These are phyloP conservation scores for Abelmoschus esculentus DNA, from an alignment of 345 rosid genomes.

Conservation along the genomic window DNA sequence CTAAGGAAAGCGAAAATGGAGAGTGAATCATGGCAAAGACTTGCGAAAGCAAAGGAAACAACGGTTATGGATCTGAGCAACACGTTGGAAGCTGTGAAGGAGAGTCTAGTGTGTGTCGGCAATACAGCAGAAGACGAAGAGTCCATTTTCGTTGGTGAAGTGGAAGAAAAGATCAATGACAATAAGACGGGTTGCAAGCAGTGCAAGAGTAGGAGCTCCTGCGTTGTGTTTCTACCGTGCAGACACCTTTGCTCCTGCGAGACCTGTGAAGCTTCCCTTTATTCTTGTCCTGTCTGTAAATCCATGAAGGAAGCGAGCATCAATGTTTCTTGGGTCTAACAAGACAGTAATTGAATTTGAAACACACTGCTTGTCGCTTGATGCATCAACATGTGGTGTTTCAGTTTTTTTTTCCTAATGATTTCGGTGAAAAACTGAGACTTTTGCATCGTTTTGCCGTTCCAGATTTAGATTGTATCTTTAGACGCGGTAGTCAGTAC, in stretches of 20 bases:
- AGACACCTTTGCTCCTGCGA: slow-evolving; percentile 59
- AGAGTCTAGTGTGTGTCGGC: background rate
- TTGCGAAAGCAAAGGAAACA: slow-evolving; percentile 30
- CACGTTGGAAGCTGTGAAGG: slow-evolving; percentile 22
- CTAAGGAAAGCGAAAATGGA: slow-evolving; percentile 29
- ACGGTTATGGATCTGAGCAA: slow-evolving; percentile 27
- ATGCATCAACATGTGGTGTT: background rate
- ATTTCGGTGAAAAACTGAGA: background rate
- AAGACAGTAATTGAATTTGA: background rate
- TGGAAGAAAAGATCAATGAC: background rate
- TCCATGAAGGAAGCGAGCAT: slow-evolving; percentile 45
- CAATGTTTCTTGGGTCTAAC: slow-evolving; percentile 31
- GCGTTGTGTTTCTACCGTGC: slow-evolving; percentile 52
- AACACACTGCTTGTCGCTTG: background rate
- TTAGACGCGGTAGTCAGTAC: background rate
- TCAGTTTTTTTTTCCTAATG: background rate
- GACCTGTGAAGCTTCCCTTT: slow-evolving; percentile 38
- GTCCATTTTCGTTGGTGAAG: slow-evolving; percentile 9
- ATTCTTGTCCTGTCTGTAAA: slow-evolving; percentile 46
- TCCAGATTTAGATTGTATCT: background rate
- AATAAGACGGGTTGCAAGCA: slow-evolving; percentile 18
- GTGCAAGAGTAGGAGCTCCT: slow-evolving; percentile 27
- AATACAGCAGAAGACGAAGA: slow-evolving; percentile 24
- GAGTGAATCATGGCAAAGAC: slow-evolving; percentile 25
- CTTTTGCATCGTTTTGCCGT: background rate